These are phyloP conservation scores for Phytophthora quininea DNA, from an alignment of 352 stramenopile species.

Conservation along the genomic window DNA sequence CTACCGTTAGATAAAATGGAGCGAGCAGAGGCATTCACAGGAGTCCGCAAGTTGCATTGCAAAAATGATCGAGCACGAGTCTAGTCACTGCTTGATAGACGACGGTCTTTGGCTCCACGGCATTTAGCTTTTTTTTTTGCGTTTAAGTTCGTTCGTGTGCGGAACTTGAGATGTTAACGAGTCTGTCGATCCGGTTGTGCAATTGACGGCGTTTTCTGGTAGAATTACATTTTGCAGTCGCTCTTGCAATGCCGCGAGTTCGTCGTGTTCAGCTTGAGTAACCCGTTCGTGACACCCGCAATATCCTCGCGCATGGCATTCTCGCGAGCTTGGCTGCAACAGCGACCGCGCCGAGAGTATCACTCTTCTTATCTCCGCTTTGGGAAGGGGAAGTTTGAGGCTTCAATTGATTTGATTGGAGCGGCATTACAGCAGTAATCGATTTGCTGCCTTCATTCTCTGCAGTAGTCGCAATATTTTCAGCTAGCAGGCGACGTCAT, in stretches of 20 bases:
- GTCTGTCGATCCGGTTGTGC: slow-evolving; percentile 50
- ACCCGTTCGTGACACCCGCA: slow-evolving; percentile 57
- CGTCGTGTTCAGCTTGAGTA: slow-evolving; percentile 65
- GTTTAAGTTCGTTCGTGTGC: slow-evolving; percentile 75
- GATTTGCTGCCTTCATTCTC: slow-evolving; percentile 3
- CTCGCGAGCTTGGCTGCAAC: slow-evolving; percentile 13
- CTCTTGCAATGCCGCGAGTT: slow-evolving; percentile 53
- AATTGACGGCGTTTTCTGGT: slow-evolving; percentile 54
- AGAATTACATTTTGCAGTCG: slow-evolving; percentile 40
- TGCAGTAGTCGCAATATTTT: not conserved
- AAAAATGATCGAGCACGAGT: not conserved
- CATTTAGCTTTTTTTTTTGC: slow-evolving; percentile 60
- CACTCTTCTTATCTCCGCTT: not conserved
- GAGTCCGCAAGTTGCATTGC: slow-evolving; percentile 33
- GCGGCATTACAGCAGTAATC: slow-evolving; percentile 11
- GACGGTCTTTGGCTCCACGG: slow-evolving; percentile 19
- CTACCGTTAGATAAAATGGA: slow-evolving; percentile 70
- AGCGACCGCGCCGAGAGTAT: not conserved
- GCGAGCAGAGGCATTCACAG: slow-evolving; percentile 46
- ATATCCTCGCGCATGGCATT: slow-evolving; percentile 56
- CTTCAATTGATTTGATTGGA: slow-evolving; percentile 1
- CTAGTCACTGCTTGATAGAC: slow-evolving; percentile 11
- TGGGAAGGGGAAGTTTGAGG: not conserved
- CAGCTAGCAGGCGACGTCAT: slow-evolving; percentile 7
- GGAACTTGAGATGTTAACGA: slow-evolving; percentile 71